Evolutionary conservation across 2,329 filamentous ascomycete genomes (phyloP).

Genomic region (Coniochaeta prunicola): DNA sequence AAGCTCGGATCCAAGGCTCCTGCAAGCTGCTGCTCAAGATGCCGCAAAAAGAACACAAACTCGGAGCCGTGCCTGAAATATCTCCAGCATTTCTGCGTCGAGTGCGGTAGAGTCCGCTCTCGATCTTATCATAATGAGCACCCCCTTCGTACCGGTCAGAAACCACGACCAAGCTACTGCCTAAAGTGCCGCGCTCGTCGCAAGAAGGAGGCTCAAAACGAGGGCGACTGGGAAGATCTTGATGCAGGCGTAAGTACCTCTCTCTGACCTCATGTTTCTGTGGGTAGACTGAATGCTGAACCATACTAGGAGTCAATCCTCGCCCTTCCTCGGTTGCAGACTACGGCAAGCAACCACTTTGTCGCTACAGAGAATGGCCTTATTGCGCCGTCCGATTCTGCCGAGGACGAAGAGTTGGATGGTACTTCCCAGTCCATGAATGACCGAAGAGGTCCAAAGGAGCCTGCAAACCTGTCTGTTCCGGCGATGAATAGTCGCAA

Average conservation of each 20-base stretch:
- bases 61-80: background rate
- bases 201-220: background rate
- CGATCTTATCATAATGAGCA: background rate
- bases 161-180: background rate
- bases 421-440: too few species aligned
- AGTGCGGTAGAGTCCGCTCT: background rate
- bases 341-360: background rate
- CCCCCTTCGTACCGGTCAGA: background rate
- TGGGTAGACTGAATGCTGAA: background rate
- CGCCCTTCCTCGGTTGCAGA: background rate
- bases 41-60: background rate
- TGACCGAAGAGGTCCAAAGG: background rate
- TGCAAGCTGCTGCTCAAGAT: background rate
- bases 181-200: background rate
- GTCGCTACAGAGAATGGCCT: background rate
- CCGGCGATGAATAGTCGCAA: background rate
- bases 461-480: background rate
- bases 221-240: background rate
- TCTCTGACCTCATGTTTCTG: background rate
- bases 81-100: background rate
- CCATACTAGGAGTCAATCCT: background rate
- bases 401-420: background rate
- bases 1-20: background rate
- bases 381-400: background rate
- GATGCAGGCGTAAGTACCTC: background rate